Conservation (phyloP, 2,329 filamentous ascomycete species). For the Pseudocercospora eumusae region DNA sequence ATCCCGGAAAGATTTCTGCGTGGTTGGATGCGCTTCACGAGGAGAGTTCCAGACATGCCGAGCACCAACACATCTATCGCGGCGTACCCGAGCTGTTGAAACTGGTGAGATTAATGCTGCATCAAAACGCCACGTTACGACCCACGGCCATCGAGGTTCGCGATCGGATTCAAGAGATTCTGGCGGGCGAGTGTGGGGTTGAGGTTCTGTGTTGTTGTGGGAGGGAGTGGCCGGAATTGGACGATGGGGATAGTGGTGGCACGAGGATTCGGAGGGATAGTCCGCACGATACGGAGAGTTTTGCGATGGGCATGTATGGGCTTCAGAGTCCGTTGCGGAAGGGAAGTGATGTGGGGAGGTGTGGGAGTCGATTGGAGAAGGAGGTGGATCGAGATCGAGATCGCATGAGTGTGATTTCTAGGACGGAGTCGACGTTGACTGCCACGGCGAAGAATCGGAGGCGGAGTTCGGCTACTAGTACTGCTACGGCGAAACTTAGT, state of each 20-base stretch:
- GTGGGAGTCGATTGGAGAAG: slow-evolving; percentile 15
- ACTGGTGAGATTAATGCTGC: slow-evolving; percentile 48
- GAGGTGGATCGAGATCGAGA: slow-evolving; percentile 7
- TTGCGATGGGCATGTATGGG: slow-evolving; percentile 24
- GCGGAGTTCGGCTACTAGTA: slow-evolving; percentile 20
- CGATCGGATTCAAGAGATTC: slow-evolving; percentile 38
- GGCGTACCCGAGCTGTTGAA: slow-evolving; percentile 46
- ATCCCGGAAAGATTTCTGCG: slow-evolving; percentile 65
- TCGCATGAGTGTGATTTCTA: slow-evolving; percentile 13
- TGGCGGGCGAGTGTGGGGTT: slow-evolving; percentile 36
- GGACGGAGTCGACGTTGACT: slow-evolving; percentile 11
- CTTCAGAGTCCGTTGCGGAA: slow-evolving; percentile 13
- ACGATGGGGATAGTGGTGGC: slow-evolving; percentile 11
- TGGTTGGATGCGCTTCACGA: slow-evolving; percentile 61
- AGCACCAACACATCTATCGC: slow-evolving; percentile 41
- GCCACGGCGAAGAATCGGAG: slow-evolving; percentile 14
- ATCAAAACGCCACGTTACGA: slow-evolving; percentile 43
- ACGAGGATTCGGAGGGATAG: slow-evolving; percentile 16
- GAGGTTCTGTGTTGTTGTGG: slow-evolving; percentile 36
- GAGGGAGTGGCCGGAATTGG: slow-evolving; percentile 30
- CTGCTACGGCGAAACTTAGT: slow-evolving; percentile 26
- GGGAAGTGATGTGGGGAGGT: slow-evolving; percentile 16
- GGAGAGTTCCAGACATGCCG: slow-evolving; percentile 30
- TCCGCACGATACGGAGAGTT: slow-evolving; percentile 19
- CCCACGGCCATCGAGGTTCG: slow-evolving; percentile 47